A percentile compares a stretch with the other conserved stretches of the same genome.
phyloP scores from a whole-genome alignment of 768 basidiomycete species.

The Calocera cornea region DNA sequence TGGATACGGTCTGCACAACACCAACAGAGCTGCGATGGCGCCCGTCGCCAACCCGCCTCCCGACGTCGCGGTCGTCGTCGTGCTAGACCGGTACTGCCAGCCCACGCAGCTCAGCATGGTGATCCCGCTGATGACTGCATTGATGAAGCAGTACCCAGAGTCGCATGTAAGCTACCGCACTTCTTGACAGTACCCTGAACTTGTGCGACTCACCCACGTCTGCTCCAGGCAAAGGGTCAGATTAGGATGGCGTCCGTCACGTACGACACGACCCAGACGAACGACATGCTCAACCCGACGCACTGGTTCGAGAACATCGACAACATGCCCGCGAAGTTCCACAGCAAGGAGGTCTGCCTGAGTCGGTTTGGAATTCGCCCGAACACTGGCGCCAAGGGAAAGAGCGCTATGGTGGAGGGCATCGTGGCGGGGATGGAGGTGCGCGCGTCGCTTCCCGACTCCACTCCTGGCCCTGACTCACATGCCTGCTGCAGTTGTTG shows the following conservation, averaged over 20 bases:
- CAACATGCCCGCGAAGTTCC: background rate
- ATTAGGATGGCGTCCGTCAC: background rate
- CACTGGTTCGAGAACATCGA: conserved; percentile 1
- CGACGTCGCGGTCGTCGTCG: background rate
- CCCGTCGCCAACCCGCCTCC: background rate
- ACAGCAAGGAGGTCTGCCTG: background rate
- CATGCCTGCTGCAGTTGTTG: background rate
- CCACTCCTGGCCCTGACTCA: background rate
- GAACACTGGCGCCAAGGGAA: background rate
- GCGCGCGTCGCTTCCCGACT: background rate
- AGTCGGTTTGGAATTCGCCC: background rate
- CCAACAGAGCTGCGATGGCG: background rate
- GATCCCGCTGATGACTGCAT: background rate
- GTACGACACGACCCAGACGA: conserved; percentile 1
- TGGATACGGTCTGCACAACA: background rate
- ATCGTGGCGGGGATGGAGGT: conserved; percentile 1
- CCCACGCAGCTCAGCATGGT: background rate
- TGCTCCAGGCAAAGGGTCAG: background rate
- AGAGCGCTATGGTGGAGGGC: conserved; percentile 2
- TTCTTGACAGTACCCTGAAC: background rate
- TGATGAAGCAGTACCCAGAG: background rate
- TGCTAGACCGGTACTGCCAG: background rate
- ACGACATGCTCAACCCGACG: background rate
- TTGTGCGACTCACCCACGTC: background rate
- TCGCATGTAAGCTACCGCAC: background rate